phyloP scores from a whole-genome alignment of 2,329 filamentous ascomycete species.

The Sporothrix euskadiensis region DNA sequence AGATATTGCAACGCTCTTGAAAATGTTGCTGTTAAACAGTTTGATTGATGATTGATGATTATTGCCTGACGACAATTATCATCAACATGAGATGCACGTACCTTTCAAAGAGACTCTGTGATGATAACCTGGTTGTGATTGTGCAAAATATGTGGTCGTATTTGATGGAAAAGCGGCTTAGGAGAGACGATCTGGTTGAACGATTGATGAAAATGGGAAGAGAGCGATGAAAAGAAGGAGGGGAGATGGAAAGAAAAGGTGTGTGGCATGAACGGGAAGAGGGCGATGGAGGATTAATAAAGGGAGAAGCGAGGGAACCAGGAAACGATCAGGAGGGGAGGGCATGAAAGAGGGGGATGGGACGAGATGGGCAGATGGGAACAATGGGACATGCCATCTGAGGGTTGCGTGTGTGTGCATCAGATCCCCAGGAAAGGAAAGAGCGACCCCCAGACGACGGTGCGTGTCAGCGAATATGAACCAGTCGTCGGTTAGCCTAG shows the following conservation, averaged over 20 bases:
- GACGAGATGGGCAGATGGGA: not conserved
- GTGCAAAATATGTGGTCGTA: not conserved
- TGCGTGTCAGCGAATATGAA: conserved; percentile 5
- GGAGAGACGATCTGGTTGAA: conserved; percentile 10
- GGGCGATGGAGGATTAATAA: conserved; percentile 8
- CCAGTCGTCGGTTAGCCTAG: conserved; percentile 6
- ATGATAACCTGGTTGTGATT: not conserved
- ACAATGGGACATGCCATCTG: conserved; percentile 12
- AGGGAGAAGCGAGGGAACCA: not conserved
- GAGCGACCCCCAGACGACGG: not conserved
- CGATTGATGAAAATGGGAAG: conserved; percentile 1
- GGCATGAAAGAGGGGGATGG: conserved; percentile 2
- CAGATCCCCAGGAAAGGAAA: conserved; percentile 5
- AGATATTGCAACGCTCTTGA: not conserved
- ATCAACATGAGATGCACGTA: not conserved
- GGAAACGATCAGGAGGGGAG: conserved; percentile 10
- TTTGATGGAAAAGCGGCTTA: conserved; percentile 20
- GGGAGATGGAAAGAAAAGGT: not conserved
- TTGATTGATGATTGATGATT: not conserved
- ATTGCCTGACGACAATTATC: not conserved
- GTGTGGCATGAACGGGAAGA: conserved; percentile 1
- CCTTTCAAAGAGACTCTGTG: conserved; percentile 8
- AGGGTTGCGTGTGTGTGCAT: conserved; percentile 1
- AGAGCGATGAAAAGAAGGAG: not conserved
- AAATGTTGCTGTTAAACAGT: not conserved